Conservation (phyloP, 78 protist species). For the Pigoraptor vietnamica region DNA sequence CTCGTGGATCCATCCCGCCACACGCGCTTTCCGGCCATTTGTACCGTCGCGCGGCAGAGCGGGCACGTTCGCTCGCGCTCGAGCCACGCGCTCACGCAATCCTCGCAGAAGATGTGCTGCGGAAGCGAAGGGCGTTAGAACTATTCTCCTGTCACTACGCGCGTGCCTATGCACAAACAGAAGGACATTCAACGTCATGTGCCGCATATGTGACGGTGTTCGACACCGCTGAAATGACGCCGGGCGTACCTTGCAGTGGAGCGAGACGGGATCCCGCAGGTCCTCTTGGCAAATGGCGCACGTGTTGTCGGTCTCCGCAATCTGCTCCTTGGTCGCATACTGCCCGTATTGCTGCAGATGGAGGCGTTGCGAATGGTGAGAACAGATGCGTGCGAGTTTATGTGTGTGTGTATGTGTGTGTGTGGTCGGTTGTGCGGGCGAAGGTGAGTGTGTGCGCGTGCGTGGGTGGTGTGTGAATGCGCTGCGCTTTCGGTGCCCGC, state of each 20-base stretch:
- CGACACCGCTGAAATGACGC: no score
- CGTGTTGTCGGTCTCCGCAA: slow-evolving; percentile 22
- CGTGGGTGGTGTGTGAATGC: no score
- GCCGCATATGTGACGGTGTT: no score
- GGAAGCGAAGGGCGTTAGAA: not conserved
- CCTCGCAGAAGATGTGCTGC: slow-evolving; percentile 53
- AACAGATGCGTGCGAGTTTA: no score
- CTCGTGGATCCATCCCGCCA: slow-evolving; percentile 47
- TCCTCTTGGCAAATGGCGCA: slow-evolving; percentile 52
- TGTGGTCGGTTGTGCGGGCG: no score
- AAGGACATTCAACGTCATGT: not conserved
- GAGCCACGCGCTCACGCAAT: slow-evolving; percentile 46
- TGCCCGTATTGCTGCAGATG: slow-evolving; percentile 14
- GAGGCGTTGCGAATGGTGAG: not conserved
- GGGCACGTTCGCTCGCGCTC: slow-evolving; percentile 52
- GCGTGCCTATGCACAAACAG: not conserved
- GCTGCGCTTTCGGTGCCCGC: not conserved
- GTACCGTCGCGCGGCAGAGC: slow-evolving; percentile 36
- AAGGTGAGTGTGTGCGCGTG: no score
- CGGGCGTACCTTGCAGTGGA: not conserved
- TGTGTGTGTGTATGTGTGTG: no score
- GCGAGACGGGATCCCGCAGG: slow-evolving; percentile 34
- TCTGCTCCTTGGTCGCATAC: slow-evolving; percentile 38
- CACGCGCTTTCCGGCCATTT: slow-evolving; percentile 25
- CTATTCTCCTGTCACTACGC: not conserved